These are phyloP conservation scores for Tetrapisispora taiwanensis DNA, from an alignment of 805 yeast genomes.

Conservation along the genomic window DNA sequence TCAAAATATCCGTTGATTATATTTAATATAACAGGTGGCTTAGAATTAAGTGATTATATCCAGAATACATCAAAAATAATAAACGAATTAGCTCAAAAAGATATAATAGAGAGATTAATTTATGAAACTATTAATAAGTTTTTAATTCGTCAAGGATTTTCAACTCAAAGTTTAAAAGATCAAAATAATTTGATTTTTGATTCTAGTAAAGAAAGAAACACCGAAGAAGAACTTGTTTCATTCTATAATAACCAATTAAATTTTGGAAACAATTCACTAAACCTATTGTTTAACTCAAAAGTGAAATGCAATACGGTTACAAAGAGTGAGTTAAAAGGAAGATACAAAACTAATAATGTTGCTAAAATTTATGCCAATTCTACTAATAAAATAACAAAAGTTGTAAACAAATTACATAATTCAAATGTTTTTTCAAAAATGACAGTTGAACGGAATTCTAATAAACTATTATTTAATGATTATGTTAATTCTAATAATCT, in stretches of 20 bases:
- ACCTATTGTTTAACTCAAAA: constrained; percentile 1
- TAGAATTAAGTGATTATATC: constrained; percentile 28
- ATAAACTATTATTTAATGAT: too few species aligned
- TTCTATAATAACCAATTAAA: neutral
- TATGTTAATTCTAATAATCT: too few species aligned
- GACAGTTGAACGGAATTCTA: too few species aligned
- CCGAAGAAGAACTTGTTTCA: too few species aligned
- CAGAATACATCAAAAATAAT: constrained; percentile 34
- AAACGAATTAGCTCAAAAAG: constrained; percentile 17
- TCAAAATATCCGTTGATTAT: constrained; percentile 33
- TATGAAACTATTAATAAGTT: constrained; percentile 25
- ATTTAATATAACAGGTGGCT: constrained; percentile 26
- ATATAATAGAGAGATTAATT: constrained; percentile 26
- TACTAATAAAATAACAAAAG: too few species aligned
- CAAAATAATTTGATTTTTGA: too few species aligned
- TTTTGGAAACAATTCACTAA: neutral
- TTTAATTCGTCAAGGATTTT: constrained; percentile 17
- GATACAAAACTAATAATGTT: neutral
- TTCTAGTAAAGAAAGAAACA: too few species aligned
- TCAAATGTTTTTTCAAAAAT: too few species aligned
- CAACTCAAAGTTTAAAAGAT: neutral
- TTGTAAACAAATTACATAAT: too few species aligned
- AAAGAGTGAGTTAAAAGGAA: neutral
- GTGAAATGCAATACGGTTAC: neutral
- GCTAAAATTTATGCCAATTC: too few species aligned